A percentile compares a stretch with the other conserved stretches of the same genome.
These are phyloP conservation scores for Pseudisothecium myosuroides DNA, from an alignment of 225 moss, liverwort and hornwort genomes.

Conservation along the genomic window DNA sequence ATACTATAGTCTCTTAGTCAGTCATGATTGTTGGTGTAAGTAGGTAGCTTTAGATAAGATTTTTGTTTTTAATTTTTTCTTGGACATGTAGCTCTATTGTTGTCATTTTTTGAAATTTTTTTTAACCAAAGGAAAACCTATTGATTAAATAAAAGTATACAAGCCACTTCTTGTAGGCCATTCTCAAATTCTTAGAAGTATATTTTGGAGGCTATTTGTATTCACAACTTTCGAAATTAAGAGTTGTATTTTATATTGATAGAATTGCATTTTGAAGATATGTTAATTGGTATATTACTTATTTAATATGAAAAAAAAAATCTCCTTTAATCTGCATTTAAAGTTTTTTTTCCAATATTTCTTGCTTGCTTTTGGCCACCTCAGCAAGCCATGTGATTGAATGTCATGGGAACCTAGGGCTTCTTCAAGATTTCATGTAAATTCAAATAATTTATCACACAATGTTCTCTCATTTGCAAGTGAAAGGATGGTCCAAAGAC, in stretches of 20 bases:
- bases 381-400: not conserved
- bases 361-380: accelerated
- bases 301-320: not conserved
- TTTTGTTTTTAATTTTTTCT: not conserved
- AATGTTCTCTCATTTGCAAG: not conserved
- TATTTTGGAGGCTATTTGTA: not conserved
- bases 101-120: not conserved
- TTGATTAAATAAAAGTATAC: not conserved
- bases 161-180: accelerated
- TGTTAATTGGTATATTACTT: not conserved
- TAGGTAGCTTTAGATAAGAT: not conserved
- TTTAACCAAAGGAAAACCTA: accelerated
- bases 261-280: not conserved
- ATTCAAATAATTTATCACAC: not conserved
- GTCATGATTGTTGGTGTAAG: not conserved
- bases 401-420: not conserved
- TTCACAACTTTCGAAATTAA: not conserved
- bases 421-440: not conserved
- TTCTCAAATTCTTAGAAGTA: not conserved
- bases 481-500: not conserved
- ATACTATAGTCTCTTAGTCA: not conserved
- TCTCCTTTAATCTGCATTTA: not conserved
- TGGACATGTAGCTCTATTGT: not conserved
- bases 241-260: accelerated
- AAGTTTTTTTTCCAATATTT: not conserved